Evolutionary conservation across 208 protist genomes (phyloP).

Genomic region (Blastocrithidia nonstop): DNA sequence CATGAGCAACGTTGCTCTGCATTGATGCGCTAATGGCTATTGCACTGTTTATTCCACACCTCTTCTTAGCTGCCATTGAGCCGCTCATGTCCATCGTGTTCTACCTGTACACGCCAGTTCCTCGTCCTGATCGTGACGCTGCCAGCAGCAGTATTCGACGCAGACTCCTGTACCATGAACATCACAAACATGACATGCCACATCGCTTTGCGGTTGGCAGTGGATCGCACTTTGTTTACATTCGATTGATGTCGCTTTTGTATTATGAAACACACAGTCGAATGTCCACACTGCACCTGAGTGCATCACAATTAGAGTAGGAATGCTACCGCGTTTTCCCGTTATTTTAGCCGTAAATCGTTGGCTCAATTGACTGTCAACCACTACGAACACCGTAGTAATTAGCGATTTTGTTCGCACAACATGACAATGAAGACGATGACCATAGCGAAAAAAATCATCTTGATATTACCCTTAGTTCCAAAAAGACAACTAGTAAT

Average conservation of each 20-base stretch:
- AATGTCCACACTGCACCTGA: slow-evolving; percentile 20
- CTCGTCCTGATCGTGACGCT: slow-evolving; percentile 9
- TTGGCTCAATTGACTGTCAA: slow-evolving; percentile 3
- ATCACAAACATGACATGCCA: slow-evolving; percentile 13
- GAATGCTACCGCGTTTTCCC: slow-evolving; percentile 68
- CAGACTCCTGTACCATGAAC: slow-evolving; percentile 37
- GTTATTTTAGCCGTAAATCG: slow-evolving; percentile 13
- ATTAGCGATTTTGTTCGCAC: too few species aligned
- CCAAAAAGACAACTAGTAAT: too few species aligned
- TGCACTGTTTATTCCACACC: slow-evolving; percentile 35
- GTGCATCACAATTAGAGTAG: slow-evolving; percentile 36
- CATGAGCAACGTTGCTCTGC: slow-evolving; percentile 25
- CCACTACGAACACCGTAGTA: slow-evolving; percentile 6
- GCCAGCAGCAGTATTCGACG: slow-evolving; percentile 34
- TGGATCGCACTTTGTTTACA: slow-evolving; percentile 42
- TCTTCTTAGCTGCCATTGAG: slow-evolving; percentile 38
- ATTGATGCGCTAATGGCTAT: slow-evolving; percentile 26
- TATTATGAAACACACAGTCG: slow-evolving; percentile 40
- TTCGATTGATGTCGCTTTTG: slow-evolving; percentile 26
- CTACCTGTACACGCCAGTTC: slow-evolving; percentile 29
- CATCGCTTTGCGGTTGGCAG: slow-evolving; percentile 22
- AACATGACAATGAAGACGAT: too few species aligned
- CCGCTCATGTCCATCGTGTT: slow-evolving; percentile 45
- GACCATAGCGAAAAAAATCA: too few species aligned
- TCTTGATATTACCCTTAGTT: too few species aligned